These are phyloP conservation scores for Debaryomyces udenii DNA, from an alignment of 1,139 yeast genomes.

Conservation along the genomic window DNA sequence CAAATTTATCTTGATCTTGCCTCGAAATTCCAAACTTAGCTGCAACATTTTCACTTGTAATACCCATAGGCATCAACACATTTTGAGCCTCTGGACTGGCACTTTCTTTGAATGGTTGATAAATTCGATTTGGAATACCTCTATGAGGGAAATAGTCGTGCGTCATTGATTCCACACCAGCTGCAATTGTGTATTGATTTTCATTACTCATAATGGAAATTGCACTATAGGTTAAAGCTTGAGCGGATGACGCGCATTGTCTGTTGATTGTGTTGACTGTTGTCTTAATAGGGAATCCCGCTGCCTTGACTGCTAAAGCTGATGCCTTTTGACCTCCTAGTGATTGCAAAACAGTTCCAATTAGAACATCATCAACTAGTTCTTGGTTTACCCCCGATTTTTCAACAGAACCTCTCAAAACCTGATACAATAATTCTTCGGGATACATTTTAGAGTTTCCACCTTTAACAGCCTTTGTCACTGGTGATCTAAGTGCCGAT, in stretches of 20 bases:
- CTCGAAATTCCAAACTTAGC: slow-evolving; percentile 61
- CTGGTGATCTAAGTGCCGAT: slow-evolving; percentile 40
- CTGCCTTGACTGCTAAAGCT: slow-evolving; percentile 59
- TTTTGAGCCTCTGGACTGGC: slow-evolving; percentile 28
- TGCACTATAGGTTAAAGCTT: slow-evolving; percentile 40
- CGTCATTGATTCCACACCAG: slow-evolving; percentile 51
- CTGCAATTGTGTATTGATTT: slow-evolving; percentile 39
- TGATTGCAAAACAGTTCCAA: slow-evolving; percentile 80
- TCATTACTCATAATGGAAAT: slow-evolving; percentile 35
- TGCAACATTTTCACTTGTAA: slow-evolving; percentile 37
- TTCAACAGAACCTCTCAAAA: slow-evolving; percentile 31
- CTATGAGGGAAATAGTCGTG: slow-evolving; percentile 43
- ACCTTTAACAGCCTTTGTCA: slow-evolving; percentile 40
- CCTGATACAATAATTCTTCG: slow-evolving; percentile 36
- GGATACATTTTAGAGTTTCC: slow-evolving; percentile 39
- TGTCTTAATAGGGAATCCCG: slow-evolving; percentile 40
- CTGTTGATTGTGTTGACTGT: slow-evolving; percentile 43
- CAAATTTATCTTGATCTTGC: slow-evolving; percentile 55
- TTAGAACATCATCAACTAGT: slow-evolving; percentile 70
- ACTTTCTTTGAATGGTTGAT: slow-evolving; percentile 21
- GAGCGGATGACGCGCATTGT: slow-evolving; percentile 47
- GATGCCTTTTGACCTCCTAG: slow-evolving; percentile 90
- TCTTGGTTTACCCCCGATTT: slow-evolving; percentile 29
- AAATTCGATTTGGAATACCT: slow-evolving; percentile 36
- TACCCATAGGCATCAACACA: slow-evolving; percentile 67